Evolutionary conservation across 106 monocot genomes (phyloP), one percentile per base, ranked within the genome.

Genomic region (Apostasia shenzhenica): DNA sequence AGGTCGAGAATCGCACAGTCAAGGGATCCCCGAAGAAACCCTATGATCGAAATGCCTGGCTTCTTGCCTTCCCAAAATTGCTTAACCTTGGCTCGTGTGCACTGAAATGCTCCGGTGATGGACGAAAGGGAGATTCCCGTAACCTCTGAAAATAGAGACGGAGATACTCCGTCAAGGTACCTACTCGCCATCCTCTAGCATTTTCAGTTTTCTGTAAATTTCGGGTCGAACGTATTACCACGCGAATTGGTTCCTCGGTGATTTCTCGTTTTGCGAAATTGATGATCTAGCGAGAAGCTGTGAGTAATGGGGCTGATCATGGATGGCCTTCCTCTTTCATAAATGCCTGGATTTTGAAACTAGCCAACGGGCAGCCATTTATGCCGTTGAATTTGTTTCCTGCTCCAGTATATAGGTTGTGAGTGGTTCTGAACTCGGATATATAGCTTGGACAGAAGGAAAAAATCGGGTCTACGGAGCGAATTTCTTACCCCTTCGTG

Each of bases 51-150:
- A 59, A 41, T 41, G 5, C 6, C 41, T 40, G 40, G 59, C 40
- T 59, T 59, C 41, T 59, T 59, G 40, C 37, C 41, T 59, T 40
- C 59, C 10, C 9, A 59, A 41, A 9, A 41, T 26, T 26, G 10
- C 41, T 38, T 41, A 59, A 1, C 42, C 12, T 63, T n/a, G 4
- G 10, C 48, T 65, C 14, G 65, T 48, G 65, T 14, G 13, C 26
- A 49, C 43, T 48, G 48, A 48, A 64, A 68, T 68, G 67, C 42
- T 68, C 41, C 4, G 41, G 41, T 53, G 67, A 68, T 68, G 67
- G 67, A 42, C 12, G 67, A 68, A 54, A 68, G 67, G 41, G 67
- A 68, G 41, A 54, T 54, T 3, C 54, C 41, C 41, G 42, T 68
- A 45, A 41, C 53, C 11, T 68, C 67, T 68, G 51, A 38, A 68